These are phyloP conservation scores for Simplicillium sp. DNA, from an alignment of 2,329 filamentous ascomycete genomes.

Conservation along the genomic window DNA sequence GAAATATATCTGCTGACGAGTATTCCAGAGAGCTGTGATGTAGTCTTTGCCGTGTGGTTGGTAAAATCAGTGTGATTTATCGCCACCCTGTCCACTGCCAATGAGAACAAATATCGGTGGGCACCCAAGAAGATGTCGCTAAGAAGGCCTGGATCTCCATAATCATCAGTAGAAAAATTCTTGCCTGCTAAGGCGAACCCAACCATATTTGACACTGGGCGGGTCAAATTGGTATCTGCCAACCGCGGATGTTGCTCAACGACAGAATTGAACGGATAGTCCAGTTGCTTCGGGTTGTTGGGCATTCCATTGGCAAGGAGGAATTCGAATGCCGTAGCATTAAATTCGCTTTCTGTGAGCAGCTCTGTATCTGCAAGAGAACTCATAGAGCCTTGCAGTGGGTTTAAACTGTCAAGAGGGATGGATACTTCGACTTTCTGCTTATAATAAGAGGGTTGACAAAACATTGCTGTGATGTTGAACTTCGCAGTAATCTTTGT, in stretches of 20 bases:
- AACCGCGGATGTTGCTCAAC: conserved; percentile 17
- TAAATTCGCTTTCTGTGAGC: conserved; percentile 19
- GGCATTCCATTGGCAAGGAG: conserved; percentile 18
- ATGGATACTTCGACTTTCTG: conserved; percentile 31
- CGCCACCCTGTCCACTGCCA: conserved; percentile 11
- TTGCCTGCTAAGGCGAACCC: conserved; percentile 19
- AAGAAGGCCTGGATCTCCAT: conserved; percentile 5
- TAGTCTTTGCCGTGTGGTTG: conserved; percentile 4
- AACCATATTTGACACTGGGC: conserved; percentile 20
- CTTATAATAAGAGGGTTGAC: conserved; percentile 32
- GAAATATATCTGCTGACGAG: conserved; percentile 22
- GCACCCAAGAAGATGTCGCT: conserved; percentile 11
- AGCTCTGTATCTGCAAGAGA: conserved; percentile 2
- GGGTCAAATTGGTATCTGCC: background rate
- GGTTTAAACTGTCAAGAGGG: conserved; percentile 2
- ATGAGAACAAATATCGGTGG: conserved; percentile 21
- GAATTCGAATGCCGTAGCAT: conserved; percentile 23
- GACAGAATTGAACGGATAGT: conserved; percentile 13
- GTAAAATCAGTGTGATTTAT: conserved; percentile 6
- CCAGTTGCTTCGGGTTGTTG: conserved; percentile 2
- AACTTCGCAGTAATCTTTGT: background rate
- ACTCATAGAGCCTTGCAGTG: conserved; percentile 5
- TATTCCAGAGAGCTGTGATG: conserved; percentile 16
- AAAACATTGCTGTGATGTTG: conserved; percentile 28
- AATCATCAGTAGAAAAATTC: conserved; percentile 1